Percentiles rank a stretch among this genome's conserved stretches.
Conservation (phyloP, 2,329 filamentous ascomycete species). For the Colletotrichum siamense region DNA sequence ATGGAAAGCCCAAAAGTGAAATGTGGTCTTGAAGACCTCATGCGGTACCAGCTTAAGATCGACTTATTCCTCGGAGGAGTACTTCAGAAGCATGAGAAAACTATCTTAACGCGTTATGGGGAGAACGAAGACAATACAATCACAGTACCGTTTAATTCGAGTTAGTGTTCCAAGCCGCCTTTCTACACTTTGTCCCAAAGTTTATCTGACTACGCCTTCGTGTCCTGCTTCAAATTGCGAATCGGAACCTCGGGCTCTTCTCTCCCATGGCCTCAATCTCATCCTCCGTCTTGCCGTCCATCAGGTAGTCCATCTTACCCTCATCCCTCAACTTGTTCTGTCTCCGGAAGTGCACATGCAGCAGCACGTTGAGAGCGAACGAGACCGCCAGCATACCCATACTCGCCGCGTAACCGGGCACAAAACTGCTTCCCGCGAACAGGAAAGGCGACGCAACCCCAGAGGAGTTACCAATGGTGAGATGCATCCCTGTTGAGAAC, state of each 20-base stretch:
- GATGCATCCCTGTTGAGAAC: slow-evolving; percentile 14
- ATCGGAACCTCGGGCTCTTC: slow-evolving; percentile 38
- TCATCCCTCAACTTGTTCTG: slow-evolving; percentile 40
- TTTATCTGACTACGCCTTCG: too few species aligned
- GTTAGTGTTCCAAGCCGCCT: too few species aligned
- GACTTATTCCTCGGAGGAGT: too few species aligned
- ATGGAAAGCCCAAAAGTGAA: too few species aligned
- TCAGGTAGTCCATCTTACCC: slow-evolving; percentile 42
- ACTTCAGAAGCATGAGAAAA: too few species aligned
- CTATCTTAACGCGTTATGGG: too few species aligned
- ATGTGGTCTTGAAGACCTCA: too few species aligned
- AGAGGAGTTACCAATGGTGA: slow-evolving; percentile 37
- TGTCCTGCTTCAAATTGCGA: slow-evolving; percentile 12
- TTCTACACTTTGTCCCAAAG: too few species aligned
- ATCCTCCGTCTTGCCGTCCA: slow-evolving; percentile 45
- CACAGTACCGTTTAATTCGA: too few species aligned
- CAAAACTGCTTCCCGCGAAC: slow-evolving; percentile 47
- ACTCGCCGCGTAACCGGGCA: slow-evolving; percentile 56
- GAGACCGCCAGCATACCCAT: slow-evolving; percentile 50
- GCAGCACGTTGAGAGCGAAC: slow-evolving; percentile 29
- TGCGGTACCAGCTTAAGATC: too few species aligned
- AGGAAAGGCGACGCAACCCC: slow-evolving; percentile 69
- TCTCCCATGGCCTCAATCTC: slow-evolving; percentile 49
- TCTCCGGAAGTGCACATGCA: slow-evolving; percentile 34
- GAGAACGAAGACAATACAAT: too few species aligned